A percentile compares a stretch with the other conserved stretches of the same genome.
These are phyloP conservation scores for Coffea eugenioides DNA, from an alignment of 257 asterid species.

Conservation along the genomic window DNA sequence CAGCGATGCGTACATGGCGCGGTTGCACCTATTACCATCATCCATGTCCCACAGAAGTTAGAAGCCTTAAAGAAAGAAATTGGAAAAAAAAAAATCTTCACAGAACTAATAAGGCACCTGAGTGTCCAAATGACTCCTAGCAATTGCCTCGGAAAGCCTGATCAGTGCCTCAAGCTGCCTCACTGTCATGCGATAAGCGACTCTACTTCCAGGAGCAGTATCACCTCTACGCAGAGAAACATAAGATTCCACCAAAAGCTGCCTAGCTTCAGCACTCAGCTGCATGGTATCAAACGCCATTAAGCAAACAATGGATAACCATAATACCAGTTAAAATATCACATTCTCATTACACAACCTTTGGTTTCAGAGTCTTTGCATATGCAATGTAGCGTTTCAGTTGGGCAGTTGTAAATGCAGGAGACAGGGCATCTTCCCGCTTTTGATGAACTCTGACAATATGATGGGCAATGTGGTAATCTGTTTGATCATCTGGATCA, in stretches of 20 bases:
- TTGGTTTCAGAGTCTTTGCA: constrained; percentile 90
- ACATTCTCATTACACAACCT: constrained; percentile 38
- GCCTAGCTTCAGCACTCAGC: constrained; percentile 75
- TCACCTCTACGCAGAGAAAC: constrained; percentile 89
- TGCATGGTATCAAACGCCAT: constrained; percentile 37
- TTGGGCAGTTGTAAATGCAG: constrained; percentile 78
- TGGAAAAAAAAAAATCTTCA: background rate
- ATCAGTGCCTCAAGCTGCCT: constrained; percentile 93
- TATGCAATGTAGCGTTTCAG: constrained; percentile 81
- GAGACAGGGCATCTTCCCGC: constrained; percentile 78
- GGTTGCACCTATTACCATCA: constrained; percentile 59
- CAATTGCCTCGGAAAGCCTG: constrained; percentile 97
- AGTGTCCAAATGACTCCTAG: constrained; percentile 74
- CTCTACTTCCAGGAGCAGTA: constrained; percentile 91
- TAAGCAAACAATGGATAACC: constrained; percentile 12
- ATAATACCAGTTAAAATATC: background rate
- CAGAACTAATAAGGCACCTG: constrained; percentile 43
- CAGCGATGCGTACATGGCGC: constrained; percentile 70
- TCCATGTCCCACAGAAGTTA: constrained; percentile 11
- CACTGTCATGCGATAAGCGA: constrained; percentile 99
- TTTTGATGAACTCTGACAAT: constrained; percentile 93
- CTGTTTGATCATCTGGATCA: constrained; percentile 94
- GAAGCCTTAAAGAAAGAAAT: background rate
- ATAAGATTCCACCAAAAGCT: constrained; percentile 82
- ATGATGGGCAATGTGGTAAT: constrained; percentile 90